phyloP scores from a whole-genome alignment of 1,284 basidiomycete species.

The Cryptococcus maquisensis region DNA sequence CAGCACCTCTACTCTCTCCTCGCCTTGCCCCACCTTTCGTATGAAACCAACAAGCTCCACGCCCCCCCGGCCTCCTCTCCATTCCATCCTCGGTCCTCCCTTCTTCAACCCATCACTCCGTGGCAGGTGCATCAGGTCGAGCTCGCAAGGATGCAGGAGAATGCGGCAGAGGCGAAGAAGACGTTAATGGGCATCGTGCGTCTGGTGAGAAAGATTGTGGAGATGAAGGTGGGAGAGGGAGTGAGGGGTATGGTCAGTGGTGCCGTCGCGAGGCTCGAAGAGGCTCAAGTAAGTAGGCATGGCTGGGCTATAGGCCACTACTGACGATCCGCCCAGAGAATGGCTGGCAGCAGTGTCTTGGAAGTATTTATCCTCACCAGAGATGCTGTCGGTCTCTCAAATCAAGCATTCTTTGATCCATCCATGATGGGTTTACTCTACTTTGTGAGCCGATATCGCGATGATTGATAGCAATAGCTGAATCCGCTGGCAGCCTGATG shows the following conservation, averaged over 20 bases:
- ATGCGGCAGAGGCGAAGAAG: slow-evolving; percentile 62
- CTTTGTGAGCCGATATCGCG: slow-evolving; percentile 55
- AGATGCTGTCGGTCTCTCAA: slow-evolving; percentile 66
- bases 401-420: slow-evolving; percentile 92
- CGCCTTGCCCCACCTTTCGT: slow-evolving; percentile 66
- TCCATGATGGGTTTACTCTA: slow-evolving; percentile 93
- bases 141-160: slow-evolving; percentile 67
- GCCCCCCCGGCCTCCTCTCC: slow-evolving; percentile 17
- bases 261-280: slow-evolving; percentile 65
- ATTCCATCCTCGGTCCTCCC: slow-evolving; percentile 8
- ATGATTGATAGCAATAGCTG: neutral
- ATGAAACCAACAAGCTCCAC: slow-evolving; percentile 23
- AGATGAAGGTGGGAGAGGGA: slow-evolving; percentile 78
- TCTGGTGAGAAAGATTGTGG: slow-evolving; percentile 74
- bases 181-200: slow-evolving; percentile 75
- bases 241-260: slow-evolving; percentile 68
- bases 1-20: slow-evolving; percentile 71
- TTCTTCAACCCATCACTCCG: slow-evolving; percentile 20
- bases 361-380: slow-evolving; percentile 59
- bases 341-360: neutral
- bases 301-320: neutral
- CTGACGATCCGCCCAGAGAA: slow-evolving; percentile 1
- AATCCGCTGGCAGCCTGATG: slow-evolving; percentile 59
- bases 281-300: slow-evolving; percentile 52
- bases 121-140: slow-evolving; percentile 79